Percentiles rank a stretch among this genome's conserved stretches.
Evolutionary conservation across 495 filamentous ascomycete species (phyloP).

Genomic region (Thozetella sp.): DNA sequence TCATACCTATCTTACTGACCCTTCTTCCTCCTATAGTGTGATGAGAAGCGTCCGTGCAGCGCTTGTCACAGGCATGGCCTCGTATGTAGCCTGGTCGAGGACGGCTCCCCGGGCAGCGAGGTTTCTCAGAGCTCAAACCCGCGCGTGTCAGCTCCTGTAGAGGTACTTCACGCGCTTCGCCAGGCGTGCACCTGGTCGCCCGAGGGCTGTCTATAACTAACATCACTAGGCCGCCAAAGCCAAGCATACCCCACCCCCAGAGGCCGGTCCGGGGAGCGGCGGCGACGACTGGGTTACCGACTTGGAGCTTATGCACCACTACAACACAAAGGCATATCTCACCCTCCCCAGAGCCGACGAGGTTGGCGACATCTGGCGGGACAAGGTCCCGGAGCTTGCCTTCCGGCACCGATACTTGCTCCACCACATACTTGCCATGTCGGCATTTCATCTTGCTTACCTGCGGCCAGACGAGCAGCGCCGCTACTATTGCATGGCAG

Average conservation of each 20-base stretch:
- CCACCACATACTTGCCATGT: neutral
- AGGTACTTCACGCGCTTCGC: neutral
- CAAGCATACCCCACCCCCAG: neutral
- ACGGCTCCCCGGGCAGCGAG: neutral
- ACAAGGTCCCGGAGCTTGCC: neutral
- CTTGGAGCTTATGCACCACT: constrained; percentile 2
- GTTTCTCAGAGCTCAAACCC: neutral
- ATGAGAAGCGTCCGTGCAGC: neutral
- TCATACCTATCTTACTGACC: neutral
- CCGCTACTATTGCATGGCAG: neutral
- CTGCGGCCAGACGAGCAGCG: neutral
- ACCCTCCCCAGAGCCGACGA: neutral
- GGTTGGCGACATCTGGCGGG: neutral
- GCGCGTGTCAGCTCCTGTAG: neutral
- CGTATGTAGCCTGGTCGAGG: neutral
- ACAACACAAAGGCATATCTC: neutral
- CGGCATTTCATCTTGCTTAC: neutral
- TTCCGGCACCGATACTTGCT: neutral
- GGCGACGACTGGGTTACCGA: constrained; percentile 1
- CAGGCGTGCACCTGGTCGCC: too few species aligned
- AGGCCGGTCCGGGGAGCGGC: too few species aligned
- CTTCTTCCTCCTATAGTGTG: neutral
- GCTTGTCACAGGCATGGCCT: neutral
- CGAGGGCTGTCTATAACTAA: neutral
- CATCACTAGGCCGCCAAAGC: neutral